These are phyloP conservation scores for Botrytis fabae DNA, from an alignment of 2,329 filamentous ascomycete species.

Conservation along the genomic window DNA sequence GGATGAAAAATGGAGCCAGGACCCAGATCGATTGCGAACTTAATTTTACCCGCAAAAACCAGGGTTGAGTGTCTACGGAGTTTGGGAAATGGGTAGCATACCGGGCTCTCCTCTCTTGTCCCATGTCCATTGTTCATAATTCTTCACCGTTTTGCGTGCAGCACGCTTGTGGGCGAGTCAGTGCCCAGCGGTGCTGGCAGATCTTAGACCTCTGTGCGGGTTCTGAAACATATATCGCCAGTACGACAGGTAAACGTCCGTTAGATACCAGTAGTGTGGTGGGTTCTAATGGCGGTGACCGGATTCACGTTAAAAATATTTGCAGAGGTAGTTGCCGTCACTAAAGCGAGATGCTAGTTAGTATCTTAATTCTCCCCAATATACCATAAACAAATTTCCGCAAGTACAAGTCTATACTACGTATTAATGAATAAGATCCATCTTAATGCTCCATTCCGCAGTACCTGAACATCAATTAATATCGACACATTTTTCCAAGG, in stretches of 20 bases:
- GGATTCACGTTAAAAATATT: background rate
- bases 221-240: conserved; percentile 19
- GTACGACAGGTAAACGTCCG: conserved; percentile 10
- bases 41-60: background rate
- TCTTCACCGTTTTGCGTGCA: conserved; percentile 22
- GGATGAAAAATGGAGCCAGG: conserved; percentile 2
- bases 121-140: background rate
- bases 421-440: conserved; percentile 11
- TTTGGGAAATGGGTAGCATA: background rate
- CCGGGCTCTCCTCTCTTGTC: background rate
- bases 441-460: conserved; percentile 8
- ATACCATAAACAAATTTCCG: conserved; percentile 13
- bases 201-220: background rate
- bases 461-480: conserved; percentile 18
- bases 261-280: conserved; percentile 4
- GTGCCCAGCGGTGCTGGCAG: conserved; percentile 6
- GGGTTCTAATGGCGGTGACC: conserved; percentile 13
- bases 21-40: conserved; percentile 13
- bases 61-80: background rate
- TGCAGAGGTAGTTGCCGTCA: conserved; percentile 2
- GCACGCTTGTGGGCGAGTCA: conserved; percentile 13
- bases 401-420: background rate
- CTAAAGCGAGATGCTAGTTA: background rate
- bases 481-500: background rate
- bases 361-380: background rate